Evolutionary conservation across 2,329 filamentous ascomycete species (phyloP), one percentile per base, ranked within the genome.

Genomic region (Ceratocystis smalleyi): DNA sequence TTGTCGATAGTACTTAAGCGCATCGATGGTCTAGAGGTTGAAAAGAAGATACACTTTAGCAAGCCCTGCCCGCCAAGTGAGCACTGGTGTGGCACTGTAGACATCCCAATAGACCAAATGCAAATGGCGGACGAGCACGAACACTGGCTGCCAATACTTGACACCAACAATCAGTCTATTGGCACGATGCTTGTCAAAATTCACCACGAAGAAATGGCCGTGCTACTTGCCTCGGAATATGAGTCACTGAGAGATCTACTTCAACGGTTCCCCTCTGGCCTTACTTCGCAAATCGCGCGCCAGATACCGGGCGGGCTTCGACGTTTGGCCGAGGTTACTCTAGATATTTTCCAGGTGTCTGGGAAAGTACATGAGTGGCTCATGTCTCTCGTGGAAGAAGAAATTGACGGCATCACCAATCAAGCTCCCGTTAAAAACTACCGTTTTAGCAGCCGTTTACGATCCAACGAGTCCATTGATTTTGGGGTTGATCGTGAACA

Each of bases 321-420:
- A 63, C 81, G 83, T n/a, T 74, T 97, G 7, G 88, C 91, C 1
- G 91, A 96, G 71, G 85, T 88, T 32, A 83, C 97, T 45, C 77
- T 97, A 68, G 95, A 97, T 72, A 95, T 99, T 62, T 99, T 92
- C 70, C 94, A 99, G 71, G 91, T 95, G 2, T 92, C 91, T 1
- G 90, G 89, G 0, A 83, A 83, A 45, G 88, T 89, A 1, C 81
- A 82, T 54, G 90, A 96, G 66, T 99, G 94, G 94, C 81, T 99
- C 24, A 94, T 90, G 79, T 86, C 89, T 1, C 78, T 99, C 49
- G 89, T 96, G 0, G 94, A 99, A 73, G 92, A 97, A 71, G 94
- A 99, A 73, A 97, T 99, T 65, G 94, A 97, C 71, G 92, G 92
- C 0, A 85, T 94, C 19, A 84, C 90, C 64, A 95, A 86, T 71